Conservation (phyloP, 352 stramenopile species). For the Pythium graminicola region DNA sequence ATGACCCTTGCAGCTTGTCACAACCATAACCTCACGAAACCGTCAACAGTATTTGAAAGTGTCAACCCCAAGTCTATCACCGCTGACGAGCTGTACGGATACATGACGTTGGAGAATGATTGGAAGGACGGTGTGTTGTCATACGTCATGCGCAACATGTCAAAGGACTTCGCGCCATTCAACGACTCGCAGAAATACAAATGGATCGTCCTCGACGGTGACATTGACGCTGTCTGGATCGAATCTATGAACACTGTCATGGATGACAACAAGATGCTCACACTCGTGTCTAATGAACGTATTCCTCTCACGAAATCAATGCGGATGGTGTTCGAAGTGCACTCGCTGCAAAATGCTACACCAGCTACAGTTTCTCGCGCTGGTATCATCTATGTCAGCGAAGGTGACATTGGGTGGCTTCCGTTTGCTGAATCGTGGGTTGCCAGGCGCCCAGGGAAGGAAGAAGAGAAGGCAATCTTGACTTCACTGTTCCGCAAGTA, state of each 20-base stretch:
- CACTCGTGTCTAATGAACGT: slow-evolving; percentile 91
- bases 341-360: slow-evolving; percentile 91
- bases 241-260: slow-evolving; percentile 97
- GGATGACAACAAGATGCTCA: slow-evolving; percentile 95
- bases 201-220: slow-evolving; percentile 94
- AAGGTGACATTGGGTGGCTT: slow-evolving; percentile 89
- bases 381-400: slow-evolving; percentile 94
- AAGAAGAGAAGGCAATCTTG: slow-evolving; percentile 77
- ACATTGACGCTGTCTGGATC: slow-evolving; percentile 94
- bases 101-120: slow-evolving; percentile 95
- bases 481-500: slow-evolving; percentile 92
- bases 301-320: slow-evolving; percentile 94
- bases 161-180: slow-evolving; percentile 81
- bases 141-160: slow-evolving; percentile 95
- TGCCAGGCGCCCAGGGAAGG: slow-evolving; percentile 63
- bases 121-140: slow-evolving; percentile 95
- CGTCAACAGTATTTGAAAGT: slow-evolving; percentile 90
- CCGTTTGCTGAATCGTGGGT: slow-evolving; percentile 84
- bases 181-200: slow-evolving; percentile 88
- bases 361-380: slow-evolving; percentile 92
- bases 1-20: slow-evolving; percentile 86
- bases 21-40: slow-evolving; percentile 75
- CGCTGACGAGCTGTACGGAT: slow-evolving; percentile 91
- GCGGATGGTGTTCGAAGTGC: slow-evolving; percentile 97
- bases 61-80: slow-evolving; percentile 95